Conservation (phyloP, 768 basidiomycete species). For the Brasilioporus rufonigricans region DNA sequence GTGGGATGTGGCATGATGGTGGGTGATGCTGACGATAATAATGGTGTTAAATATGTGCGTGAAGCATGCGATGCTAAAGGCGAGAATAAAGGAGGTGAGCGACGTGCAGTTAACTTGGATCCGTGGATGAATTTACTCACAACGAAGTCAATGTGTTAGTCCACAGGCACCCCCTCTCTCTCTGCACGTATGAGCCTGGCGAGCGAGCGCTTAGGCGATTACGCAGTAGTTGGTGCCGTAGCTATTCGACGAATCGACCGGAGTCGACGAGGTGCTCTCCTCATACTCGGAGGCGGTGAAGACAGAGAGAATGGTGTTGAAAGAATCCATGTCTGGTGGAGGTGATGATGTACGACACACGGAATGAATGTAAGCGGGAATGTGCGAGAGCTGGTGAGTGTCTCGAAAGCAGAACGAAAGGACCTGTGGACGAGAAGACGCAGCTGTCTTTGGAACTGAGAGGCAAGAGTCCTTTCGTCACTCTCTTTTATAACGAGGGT, state of each 20-base stretch:
- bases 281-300: slow-evolving; percentile 6
- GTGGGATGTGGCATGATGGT: slow-evolving; percentile 4
- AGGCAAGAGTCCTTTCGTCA: background rate
- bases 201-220: slow-evolving; percentile 13
- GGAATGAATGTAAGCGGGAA: background rate
- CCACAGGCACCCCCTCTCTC: background rate
- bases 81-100: slow-evolving; percentile 7
- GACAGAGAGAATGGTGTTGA: slow-evolving; percentile 15
- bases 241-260: slow-evolving; percentile 11
- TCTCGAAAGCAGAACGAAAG: background rate
- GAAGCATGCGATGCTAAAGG: slow-evolving; percentile 7
- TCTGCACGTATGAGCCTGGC: background rate
- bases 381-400: background rate
- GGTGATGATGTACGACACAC: background rate
- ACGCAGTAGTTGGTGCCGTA: slow-evolving; percentile 13
- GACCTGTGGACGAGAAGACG: slow-evolving; percentile 1
- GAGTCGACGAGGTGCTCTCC: slow-evolving; percentile 12
- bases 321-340: slow-evolving; percentile 21
- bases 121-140: slow-evolving; percentile 13
- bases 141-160: slow-evolving; percentile 14
- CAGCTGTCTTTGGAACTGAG: slow-evolving; percentile 9
- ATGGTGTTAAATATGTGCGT: slow-evolving; percentile 7
- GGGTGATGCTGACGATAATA: background rate
- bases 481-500: slow-evolving; percentile 17
- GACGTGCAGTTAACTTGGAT: background rate